Evolutionary conservation across 495 filamentous ascomycete species (phyloP).

Genomic region (Tuber umbilicatum): DNA sequence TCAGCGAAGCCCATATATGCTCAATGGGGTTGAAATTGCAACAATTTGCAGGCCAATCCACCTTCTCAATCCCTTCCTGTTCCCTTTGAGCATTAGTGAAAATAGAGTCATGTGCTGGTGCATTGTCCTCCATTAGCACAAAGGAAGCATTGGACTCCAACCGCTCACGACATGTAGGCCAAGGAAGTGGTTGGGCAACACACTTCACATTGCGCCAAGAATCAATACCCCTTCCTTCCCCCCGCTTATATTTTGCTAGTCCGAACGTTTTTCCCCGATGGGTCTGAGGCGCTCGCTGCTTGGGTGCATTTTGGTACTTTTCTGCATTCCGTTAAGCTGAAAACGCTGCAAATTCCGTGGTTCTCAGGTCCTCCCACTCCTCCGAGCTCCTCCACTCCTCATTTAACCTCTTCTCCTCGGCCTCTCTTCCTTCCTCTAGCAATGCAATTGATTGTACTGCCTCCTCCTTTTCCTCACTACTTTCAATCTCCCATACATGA

Average conservation of each 20-base stretch:
- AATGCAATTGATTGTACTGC: not conserved
- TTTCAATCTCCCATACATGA: constrained; percentile 5
- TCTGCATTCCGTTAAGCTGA: not conserved
- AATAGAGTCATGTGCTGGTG: constrained; percentile 7
- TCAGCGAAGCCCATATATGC: too few relatives aligned
- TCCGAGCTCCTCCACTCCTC: not conserved
- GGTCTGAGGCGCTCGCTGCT: not conserved
- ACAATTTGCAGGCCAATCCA: too few relatives aligned
- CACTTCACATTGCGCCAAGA: constrained; percentile 8
- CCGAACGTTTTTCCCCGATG: not conserved
- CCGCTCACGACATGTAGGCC: not conserved
- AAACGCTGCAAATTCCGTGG: not conserved
- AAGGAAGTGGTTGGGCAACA: not conserved
- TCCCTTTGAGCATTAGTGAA: too few relatives aligned
- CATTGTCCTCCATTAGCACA: constrained; percentile 11
- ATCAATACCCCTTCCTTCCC: constrained; percentile 10
- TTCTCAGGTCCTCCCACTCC: not conserved
- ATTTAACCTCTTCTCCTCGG: too few relatives aligned
- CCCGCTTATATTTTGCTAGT: not conserved
- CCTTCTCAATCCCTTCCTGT: too few relatives aligned
- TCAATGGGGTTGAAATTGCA: too few relatives aligned
- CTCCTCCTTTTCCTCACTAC: constrained; percentile 1
- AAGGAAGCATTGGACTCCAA: constrained; percentile 1
- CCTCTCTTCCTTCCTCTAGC: too few relatives aligned
- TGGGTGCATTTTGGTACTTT: not conserved